Evolutionary conservation across 306 rosid genomes (phyloP), one percentile per base, ranked within the genome.

Genomic region (Pterocarpus macrocarpus): DNA sequence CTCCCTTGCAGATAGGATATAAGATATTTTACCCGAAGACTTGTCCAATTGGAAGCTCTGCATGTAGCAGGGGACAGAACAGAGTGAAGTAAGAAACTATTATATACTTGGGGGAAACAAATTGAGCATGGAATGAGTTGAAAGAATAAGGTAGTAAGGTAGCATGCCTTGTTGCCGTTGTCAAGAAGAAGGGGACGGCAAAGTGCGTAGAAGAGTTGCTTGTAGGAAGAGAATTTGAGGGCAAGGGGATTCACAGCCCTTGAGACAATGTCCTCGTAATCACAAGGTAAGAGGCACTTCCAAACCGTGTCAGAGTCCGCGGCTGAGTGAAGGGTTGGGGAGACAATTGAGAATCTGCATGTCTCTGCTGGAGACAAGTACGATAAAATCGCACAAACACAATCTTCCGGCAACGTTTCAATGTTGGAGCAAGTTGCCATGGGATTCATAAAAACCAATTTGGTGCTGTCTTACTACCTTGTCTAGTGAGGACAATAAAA

Each of bases 1-100:
- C 58, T 88, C 97, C 62, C 86, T 86, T 66, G 95, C 92, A 2
- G 92, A 90, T 2, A 92, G 15, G 17, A 85, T 38, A 16, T 85
- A 90, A 0, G 80, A 75, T 55, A 80, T 76, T 57, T 86, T 89
- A 15, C 91, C 94, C 0, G 85, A 77, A 1, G 2, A 41, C 45
- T 70, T 89, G 3, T 89, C 95, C 82, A 92, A 57, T 33, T 73
- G 58, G 72, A 92, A 89, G 59, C 86, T 85, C 95, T 90, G 85
- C 8, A 15, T 43, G 68, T 2, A 17, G 8, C 28, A 28, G 2
- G 34, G 39, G 13, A 53, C 2, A 38, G 2, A 22, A 34, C 52
- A 79, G 30, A 12, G 14, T 32, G 5, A 30, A 15, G 47, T 28
- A 2, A 64, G 8, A 50, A 39, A 39, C 52, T 28, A 44, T 32